Conservation (phyloP, 768 basidiomycete species). For the Mycena capillaripes region DNA sequence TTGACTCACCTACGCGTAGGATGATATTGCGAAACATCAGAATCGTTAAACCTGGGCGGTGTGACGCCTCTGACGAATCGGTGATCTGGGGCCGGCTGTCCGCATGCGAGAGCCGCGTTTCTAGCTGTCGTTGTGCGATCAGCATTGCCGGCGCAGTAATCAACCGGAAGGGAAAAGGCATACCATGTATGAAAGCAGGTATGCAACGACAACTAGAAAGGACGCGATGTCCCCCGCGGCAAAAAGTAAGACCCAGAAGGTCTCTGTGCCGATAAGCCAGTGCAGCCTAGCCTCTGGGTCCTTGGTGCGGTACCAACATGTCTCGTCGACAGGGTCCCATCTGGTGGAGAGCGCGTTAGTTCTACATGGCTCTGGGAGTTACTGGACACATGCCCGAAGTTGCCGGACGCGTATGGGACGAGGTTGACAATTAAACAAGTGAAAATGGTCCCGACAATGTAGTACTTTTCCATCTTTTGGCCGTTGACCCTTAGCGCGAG, state of each 20-base stretch:
- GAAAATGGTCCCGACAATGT: too few relatives aligned
- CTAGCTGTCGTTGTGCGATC: neutral
- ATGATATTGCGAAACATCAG: slow-evolving; percentile 16
- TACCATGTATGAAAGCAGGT: slow-evolving; percentile 12
- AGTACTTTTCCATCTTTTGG: too few relatives aligned
- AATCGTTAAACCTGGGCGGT: slow-evolving; percentile 4
- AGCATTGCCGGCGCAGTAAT: slow-evolving; percentile 1
- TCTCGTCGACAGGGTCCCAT: slow-evolving; percentile 2
- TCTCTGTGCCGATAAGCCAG: slow-evolving; percentile 24
- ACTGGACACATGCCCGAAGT: slow-evolving; percentile 1
- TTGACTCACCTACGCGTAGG: slow-evolving; percentile 18
- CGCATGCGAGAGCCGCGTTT: neutral
- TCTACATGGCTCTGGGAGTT: neutral
- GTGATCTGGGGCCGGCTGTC: neutral
- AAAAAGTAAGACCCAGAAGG: slow-evolving; percentile 13
- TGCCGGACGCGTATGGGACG: too few relatives aligned
- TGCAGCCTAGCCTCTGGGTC: slow-evolving; percentile 4
- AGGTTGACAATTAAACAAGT: too few relatives aligned
- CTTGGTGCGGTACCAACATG: slow-evolving; percentile 22
- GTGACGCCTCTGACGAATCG: slow-evolving; percentile 3
- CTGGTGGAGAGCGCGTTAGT: slow-evolving; percentile 5
- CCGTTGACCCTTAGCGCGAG: too few relatives aligned
- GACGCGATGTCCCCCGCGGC: slow-evolving; percentile 11
- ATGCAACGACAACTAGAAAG: neutral
- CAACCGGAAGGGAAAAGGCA: neutral